Percentiles rank a stretch among this genome's conserved stretches.
Evolutionary conservation across 2,329 filamentous ascomycete genomes (phyloP).

Genomic region (Trichophaea hybrida): DNA sequence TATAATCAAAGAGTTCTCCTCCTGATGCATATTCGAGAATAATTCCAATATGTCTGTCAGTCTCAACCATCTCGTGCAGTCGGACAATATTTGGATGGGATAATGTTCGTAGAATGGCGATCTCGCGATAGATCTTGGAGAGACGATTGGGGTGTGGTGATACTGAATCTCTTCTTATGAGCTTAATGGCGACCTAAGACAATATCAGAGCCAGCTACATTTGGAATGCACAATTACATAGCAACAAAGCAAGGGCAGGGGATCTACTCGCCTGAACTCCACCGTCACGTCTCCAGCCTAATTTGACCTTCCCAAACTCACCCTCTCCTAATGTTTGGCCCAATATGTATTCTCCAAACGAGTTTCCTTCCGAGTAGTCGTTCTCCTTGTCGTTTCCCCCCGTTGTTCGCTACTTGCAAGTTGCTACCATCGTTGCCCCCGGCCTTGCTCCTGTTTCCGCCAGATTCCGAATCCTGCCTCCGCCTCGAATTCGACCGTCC

Average conservation of each 20-base stretch:
- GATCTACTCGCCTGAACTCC: conserved; percentile 52
- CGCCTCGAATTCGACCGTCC: not conserved
- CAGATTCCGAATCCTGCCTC: not conserved
- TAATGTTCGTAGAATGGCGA: conserved; percentile 72
- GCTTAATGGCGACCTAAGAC: conserved; percentile 81
- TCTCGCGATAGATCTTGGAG: conserved; percentile 95
- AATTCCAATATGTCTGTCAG: conserved; percentile 91
- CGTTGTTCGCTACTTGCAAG: not conserved
- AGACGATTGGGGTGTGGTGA: conserved; percentile 77
- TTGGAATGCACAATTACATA: not conserved
- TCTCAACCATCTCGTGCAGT: conserved; percentile 96
- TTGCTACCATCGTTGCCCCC: not conserved
- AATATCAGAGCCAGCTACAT: conserved; percentile 9
- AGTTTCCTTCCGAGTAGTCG: conserved; percentile 46
- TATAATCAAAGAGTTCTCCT: conserved; percentile 95
- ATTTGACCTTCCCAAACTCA: conserved; percentile 96
- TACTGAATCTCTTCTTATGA: conserved; percentile 82
- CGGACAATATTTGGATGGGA: conserved; percentile 95
- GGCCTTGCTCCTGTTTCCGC: not conserved
- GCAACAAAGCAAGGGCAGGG: not conserved
- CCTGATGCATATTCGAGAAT: conserved; percentile 97
- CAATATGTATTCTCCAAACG: conserved; percentile 87
- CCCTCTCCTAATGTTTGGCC: conserved; percentile 94
- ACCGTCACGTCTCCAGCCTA: conserved; percentile 94
- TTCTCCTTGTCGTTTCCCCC: not conserved